A percentile compares a stretch with the other conserved stretches of the same genome.
phyloP scores from a whole-genome alignment of 1,139 yeast genomes.

The Yamadazyma triangularis region DNA sequence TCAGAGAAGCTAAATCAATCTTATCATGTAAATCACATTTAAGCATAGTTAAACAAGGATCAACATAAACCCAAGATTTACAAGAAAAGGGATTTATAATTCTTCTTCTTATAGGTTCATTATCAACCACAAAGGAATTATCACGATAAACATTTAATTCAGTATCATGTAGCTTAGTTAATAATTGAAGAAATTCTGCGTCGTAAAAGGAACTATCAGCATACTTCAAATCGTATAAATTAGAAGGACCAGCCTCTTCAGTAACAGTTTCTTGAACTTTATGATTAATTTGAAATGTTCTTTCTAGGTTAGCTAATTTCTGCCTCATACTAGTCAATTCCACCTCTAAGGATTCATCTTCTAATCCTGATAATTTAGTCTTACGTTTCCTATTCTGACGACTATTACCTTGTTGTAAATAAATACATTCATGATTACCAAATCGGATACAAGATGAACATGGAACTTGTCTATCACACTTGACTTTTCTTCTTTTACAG shows the following conservation, averaged over 20 bases:
- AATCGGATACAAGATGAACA: conserved; percentile 25
- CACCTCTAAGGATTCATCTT: conserved; percentile 7
- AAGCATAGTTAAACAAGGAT: conserved; percentile 9
- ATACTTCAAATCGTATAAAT: background rate
- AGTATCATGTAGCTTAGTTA: conserved; percentile 3
- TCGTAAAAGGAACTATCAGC: background rate
- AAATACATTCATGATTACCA: conserved; percentile 11
- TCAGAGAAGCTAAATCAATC: too few relatives aligned
- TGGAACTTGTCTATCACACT: conserved; percentile 28
- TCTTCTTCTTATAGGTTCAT: conserved; percentile 9
- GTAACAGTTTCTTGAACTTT: background rate
- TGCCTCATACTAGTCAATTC: conserved; percentile 9
- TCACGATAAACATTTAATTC: conserved; percentile 2
- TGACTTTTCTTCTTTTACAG: conserved; percentile 39
- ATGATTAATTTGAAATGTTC: background rate
- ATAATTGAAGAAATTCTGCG: too few relatives aligned
- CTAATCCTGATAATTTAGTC: background rate
- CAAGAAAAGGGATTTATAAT: conserved; percentile 35
- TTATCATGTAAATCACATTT: conserved; percentile 1
- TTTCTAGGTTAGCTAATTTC: conserved; percentile 5
- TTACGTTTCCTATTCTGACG: conserved; percentile 3
- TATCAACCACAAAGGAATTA: conserved; percentile 3
- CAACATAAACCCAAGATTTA: conserved; percentile 25
- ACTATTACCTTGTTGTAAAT: conserved; percentile 6
- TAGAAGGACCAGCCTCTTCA: background rate